These are phyloP conservation scores for Penicillium verrucosum DNA, from an alignment of 2,329 filamentous ascomycete genomes.

Conservation along the genomic window DNA sequence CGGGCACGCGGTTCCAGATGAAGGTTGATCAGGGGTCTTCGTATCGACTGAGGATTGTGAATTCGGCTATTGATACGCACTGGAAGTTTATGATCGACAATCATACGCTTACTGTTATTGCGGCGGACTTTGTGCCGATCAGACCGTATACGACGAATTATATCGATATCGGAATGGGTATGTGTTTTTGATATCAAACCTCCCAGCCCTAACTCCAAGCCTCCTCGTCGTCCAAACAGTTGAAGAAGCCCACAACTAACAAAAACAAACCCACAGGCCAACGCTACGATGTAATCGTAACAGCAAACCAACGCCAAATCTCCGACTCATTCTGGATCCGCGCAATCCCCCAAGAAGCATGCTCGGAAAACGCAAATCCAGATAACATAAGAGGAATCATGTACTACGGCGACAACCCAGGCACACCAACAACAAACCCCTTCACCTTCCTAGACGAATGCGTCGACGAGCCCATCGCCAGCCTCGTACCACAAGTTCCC, in stretches of 20 bases:
- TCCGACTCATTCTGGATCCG: slow-evolving; percentile 42
- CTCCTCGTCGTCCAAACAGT: not conserved
- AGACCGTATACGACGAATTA: slow-evolving; percentile 51
- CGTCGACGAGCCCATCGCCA: slow-evolving; percentile 28
- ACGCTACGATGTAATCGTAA: slow-evolving; percentile 41
- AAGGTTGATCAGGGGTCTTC: slow-evolving; percentile 41
- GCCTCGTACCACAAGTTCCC: slow-evolving; percentile 26
- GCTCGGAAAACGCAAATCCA: slow-evolving; percentile 40
- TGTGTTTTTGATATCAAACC: not conserved
- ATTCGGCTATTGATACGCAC: slow-evolving; percentile 27
- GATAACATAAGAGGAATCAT: slow-evolving; percentile 52
- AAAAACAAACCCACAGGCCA: slow-evolving; percentile 25
- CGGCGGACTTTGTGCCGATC: slow-evolving; percentile 57
- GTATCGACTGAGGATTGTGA: slow-evolving; percentile 32
- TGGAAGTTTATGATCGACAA: slow-evolving; percentile 50
- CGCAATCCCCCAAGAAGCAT: slow-evolving; percentile 44
- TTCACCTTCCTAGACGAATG: slow-evolving; percentile 24
- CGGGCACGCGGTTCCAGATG: slow-evolving; percentile 45
- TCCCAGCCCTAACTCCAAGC: not conserved
- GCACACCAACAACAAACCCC: slow-evolving; percentile 18
- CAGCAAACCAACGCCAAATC: slow-evolving; percentile 24
- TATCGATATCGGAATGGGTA: slow-evolving; percentile 47
- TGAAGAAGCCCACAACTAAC: not conserved
- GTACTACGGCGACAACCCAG: slow-evolving; percentile 31
- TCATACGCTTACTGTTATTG: slow-evolving; percentile 58